A percentile compares a stretch with the other conserved stretches of the same genome.
Conservation (phyloP, 495 filamentous ascomycete species). For the Annulohypoxylon bovei region DNA sequence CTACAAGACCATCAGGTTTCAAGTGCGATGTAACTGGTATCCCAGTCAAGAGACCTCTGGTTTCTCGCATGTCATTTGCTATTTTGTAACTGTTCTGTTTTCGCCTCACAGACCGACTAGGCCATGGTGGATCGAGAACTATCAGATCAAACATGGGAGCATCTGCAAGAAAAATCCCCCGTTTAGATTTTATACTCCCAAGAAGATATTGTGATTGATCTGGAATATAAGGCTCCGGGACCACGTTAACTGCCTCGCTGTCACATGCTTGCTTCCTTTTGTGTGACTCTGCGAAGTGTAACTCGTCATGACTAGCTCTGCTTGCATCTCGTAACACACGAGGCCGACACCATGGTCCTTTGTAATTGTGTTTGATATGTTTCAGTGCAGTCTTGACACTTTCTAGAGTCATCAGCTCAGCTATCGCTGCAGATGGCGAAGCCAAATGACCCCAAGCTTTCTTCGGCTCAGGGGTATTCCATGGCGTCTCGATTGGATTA, state of each 20-base stretch:
- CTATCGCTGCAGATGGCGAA: slow-evolving; percentile 50
- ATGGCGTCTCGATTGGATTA: slow-evolving; percentile 50
- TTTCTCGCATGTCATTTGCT: slow-evolving; percentile 53
- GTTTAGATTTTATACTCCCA: slow-evolving; percentile 53
- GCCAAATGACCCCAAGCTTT: slow-evolving; percentile 3
- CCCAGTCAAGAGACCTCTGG: slow-evolving; percentile 54
- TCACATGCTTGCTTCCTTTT: slow-evolving; percentile 38
- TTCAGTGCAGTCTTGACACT: slow-evolving; percentile 54
- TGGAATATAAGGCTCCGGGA: slow-evolving; percentile 39
- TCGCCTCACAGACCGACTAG: slow-evolving; percentile 84
- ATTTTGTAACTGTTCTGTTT: slow-evolving; percentile 70
- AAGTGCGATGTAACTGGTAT: slow-evolving; percentile 68
- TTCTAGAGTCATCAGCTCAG: slow-evolving; percentile 57
- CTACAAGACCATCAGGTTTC: slow-evolving; percentile 66
- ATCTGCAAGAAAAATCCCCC: slow-evolving; percentile 43
- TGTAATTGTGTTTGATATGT: slow-evolving; percentile 44
- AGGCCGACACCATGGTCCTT: slow-evolving; percentile 58
- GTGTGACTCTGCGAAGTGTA: slow-evolving; percentile 7
- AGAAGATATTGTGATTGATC: slow-evolving; percentile 48
- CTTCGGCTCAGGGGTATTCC: slow-evolving; percentile 58
- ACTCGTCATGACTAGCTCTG: not conserved
- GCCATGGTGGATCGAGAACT: slow-evolving; percentile 93
- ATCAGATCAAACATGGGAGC: slow-evolving; percentile 76
- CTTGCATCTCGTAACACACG: slow-evolving; percentile 35
- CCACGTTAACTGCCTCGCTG: not conserved